Evolutionary conservation across 768 basidiomycete species (phyloP), one percentile per base, ranked within the genome.

Genomic region (Mycena vulgaris): DNA sequence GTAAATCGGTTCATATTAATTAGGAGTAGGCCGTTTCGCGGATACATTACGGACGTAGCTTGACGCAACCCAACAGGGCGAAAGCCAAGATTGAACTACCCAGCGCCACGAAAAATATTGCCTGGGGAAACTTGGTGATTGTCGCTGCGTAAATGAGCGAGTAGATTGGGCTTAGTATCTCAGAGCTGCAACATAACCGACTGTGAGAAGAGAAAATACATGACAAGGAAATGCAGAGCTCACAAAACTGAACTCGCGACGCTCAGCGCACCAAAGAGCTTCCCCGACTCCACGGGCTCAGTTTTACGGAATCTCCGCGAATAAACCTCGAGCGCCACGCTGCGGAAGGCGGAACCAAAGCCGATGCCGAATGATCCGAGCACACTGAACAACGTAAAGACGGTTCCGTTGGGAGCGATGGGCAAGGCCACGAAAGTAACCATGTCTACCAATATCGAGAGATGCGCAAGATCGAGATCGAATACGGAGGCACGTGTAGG

Each of bases 261-360:
- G 64, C 91, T 90, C 66, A 96, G 73, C 5, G 90, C 95, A 16
- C 95, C 96, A 75, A 96, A 96, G 21, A 98, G 83, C 45, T 65
- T 68, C 9, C 71, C 71, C 16, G 66, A 53, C 30, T 72, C 71
- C 33, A 65, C 40, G 39, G 45, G 1, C 13, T 6, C 56, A 3
- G 56, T 56, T 5, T 40, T 45, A 2, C 51, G 58, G 8, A 87
- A 87, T 23, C 83, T 81, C n/a, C 80, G 80, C 31, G 81, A 81
- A 69, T 91, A 93, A 51, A 94, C 76, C 27, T 92, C 88, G 48
- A 97, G 80, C 4, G 94, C 90, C 39, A 95, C 86, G 25, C 92
- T 92, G 66, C 93, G 91, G 10, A 87, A 66, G 2, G 93, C 90
- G 10, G 96, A 95, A 28, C 76, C 78, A 65, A 92, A 89, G 1